These are phyloP conservation scores for Aspergillus aculeatus DNA, from an alignment of 2,329 filamentous ascomycete genomes.

Conservation along the genomic window DNA sequence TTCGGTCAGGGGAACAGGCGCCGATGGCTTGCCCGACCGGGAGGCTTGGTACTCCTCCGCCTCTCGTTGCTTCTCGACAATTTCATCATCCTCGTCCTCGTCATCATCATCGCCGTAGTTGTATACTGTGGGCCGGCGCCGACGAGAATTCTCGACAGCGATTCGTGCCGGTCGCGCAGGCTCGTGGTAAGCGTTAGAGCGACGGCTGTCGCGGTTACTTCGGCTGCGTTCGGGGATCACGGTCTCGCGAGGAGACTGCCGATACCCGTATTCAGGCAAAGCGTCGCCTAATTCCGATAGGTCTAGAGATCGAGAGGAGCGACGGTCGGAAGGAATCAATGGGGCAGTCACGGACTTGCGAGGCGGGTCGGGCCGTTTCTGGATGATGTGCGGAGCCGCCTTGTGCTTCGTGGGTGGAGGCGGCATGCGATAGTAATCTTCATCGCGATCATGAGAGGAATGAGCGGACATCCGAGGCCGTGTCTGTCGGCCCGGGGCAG, in stretches of 20 bases:
- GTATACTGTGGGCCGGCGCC: slow-evolving; percentile 34
- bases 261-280: slow-evolving; percentile 33
- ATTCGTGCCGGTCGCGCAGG: slow-evolving; percentile 31
- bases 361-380: slow-evolving; percentile 32
- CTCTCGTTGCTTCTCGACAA: slow-evolving; percentile 40
- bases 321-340: slow-evolving; percentile 30
- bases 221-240: slow-evolving; percentile 35
- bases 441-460: slow-evolving; percentile 32
- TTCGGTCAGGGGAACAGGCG: slow-evolving; percentile 32
- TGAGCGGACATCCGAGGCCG: slow-evolving; percentile 32
- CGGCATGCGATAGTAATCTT: slow-evolving; percentile 46
- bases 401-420: slow-evolving; percentile 37
- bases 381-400: slow-evolving; percentile 35
- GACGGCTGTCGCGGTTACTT: slow-evolving; percentile 30
- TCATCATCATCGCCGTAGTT: slow-evolving; percentile 27
- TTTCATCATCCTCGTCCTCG: slow-evolving; percentile 17
- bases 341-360: slow-evolving; percentile 35
- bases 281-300: slow-evolving; percentile 33
- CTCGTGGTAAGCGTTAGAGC: slow-evolving; percentile 35
- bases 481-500: slow-evolving; percentile 26
- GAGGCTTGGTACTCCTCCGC: slow-evolving; percentile 43
- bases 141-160: slow-evolving; percentile 35
- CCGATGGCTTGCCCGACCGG: slow-evolving; percentile 24
- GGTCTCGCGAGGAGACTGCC: slow-evolving; percentile 32
- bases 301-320: slow-evolving; percentile 34